Evolutionary conservation across 345 rosid genomes (phyloP), one percentile per base, ranked within the genome.

Genomic region (Mercurialis annua): DNA sequence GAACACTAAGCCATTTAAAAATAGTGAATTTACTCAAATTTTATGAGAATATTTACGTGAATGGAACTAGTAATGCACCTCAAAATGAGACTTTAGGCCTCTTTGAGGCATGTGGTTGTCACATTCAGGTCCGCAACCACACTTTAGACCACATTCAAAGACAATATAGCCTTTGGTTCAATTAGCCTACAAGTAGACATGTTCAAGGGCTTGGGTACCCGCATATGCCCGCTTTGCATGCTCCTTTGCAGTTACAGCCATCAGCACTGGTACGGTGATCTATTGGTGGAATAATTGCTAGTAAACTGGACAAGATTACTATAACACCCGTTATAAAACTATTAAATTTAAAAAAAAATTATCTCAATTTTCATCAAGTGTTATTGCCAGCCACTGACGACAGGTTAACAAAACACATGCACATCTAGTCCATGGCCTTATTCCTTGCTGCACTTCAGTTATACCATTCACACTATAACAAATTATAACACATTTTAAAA

Each of bases 101-200:
- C 85, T 81, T 63, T 94, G 97, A 71, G 97, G 85, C 38, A 92
- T 80, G 15, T 90, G 84, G 71, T 94, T 94, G 63, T 87, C 79
- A 76, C 99, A 94, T 40, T 47, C 50, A 66, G 87, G 92, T 24
- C 92, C 92, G 79, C 99, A 94, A 27, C 91, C 84, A 77, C 98
- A 94, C 40, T 76, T 75, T 62, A 97, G 99, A 64, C 99, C 98
- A 74, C 99, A 94, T 77, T 94, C 99, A 59, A 81, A 92, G 21
- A 94, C 88, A 29, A 94, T n/a, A n/a, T 84, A 56, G 85, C 93
- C 78, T 79, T 89, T 27, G 97, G 85, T 82, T 86, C 96, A 69
- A 89, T 80, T 62, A 91, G 74, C 81, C 97, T 91, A 79, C 16
- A 33, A 18, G 44, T 10, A 23, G 29, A 23, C 99, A 92, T 62